Percentiles rank a stretch among this genome's conserved stretches.
Evolutionary conservation across 2,329 filamentous ascomycete genomes (phyloP).

Genomic region (Fusarium agapanthi): DNA sequence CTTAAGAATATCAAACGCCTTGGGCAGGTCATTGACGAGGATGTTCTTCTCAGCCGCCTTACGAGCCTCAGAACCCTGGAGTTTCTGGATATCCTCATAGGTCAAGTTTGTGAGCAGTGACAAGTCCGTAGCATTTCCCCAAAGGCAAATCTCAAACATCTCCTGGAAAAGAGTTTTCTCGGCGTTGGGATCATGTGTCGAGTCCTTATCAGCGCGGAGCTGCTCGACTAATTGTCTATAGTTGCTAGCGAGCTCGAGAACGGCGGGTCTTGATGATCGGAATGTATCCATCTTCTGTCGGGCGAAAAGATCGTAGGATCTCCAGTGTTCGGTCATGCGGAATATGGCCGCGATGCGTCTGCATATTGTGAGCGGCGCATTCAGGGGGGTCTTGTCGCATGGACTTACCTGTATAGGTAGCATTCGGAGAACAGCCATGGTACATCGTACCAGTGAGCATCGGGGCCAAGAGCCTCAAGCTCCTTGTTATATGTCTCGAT

Average conservation of each 20-base stretch:
- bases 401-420: slow-evolving; percentile 80
- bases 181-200: slow-evolving; percentile 68
- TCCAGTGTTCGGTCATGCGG: slow-evolving; percentile 81
- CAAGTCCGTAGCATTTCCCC: slow-evolving; percentile 96
- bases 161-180: slow-evolving; percentile 85
- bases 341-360: slow-evolving; percentile 84
- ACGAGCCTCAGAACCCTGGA: slow-evolving; percentile 87
- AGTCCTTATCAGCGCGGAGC: slow-evolving; percentile 63
- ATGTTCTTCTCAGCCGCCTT: slow-evolving; percentile 93
- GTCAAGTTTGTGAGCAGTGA: slow-evolving; percentile 89
- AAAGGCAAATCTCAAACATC: slow-evolving; percentile 96
- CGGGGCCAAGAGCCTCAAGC: slow-evolving; percentile 72
- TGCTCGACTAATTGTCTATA: slow-evolving; percentile 79
- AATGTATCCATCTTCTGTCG: slow-evolving; percentile 93
- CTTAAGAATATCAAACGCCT: slow-evolving; percentile 74
- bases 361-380: neutral
- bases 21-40: slow-evolving; percentile 81
- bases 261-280: slow-evolving; percentile 86
- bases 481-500: slow-evolving; percentile 87
- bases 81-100: slow-evolving; percentile 96
- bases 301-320: slow-evolving; percentile 86
- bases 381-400: neutral
- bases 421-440: slow-evolving; percentile 94
- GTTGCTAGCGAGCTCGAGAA: slow-evolving; percentile 80
- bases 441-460: slow-evolving; percentile 81